Conservation (phyloP, 345 rosid species). For the Schrenkiella parvula region DNA sequence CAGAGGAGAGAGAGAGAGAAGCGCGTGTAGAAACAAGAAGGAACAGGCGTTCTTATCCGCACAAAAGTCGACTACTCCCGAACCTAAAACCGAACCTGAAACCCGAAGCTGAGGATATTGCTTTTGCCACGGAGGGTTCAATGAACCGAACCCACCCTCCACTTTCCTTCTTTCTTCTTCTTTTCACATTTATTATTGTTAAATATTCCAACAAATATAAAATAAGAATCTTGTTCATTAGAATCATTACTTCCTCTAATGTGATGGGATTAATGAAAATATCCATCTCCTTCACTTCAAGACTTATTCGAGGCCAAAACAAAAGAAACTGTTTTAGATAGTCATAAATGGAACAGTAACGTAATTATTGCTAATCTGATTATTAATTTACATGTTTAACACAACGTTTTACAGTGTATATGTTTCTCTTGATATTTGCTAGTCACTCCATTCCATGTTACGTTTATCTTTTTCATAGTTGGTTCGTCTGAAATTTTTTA, state of each 20-base stretch:
- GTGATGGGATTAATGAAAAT: not conserved
- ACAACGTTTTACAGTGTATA: no score
- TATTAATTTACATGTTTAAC: not conserved
- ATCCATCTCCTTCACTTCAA: not conserved
- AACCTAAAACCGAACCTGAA: slow-evolving; percentile 20
- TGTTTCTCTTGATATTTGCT: no score
- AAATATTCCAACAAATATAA: not conserved
- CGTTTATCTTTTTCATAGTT: no score
- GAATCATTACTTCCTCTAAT: no score
- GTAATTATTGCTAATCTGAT: not conserved
- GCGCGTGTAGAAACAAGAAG: slow-evolving; percentile 24
- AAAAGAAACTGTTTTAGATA: not conserved
- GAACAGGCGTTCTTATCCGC: slow-evolving; percentile 67
- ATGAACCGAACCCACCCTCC: slow-evolving; percentile 57
- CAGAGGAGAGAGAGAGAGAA: slow-evolving; percentile 4
- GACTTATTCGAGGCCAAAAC: not conserved
- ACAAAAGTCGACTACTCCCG: slow-evolving; percentile 31
- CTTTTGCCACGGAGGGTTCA: slow-evolving; percentile 38
- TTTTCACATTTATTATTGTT: slow-evolving; percentile 19
- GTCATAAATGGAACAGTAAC: not conserved
- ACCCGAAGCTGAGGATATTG: slow-evolving; percentile 31
- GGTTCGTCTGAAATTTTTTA: no score
- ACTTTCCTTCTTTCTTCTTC: slow-evolving; percentile 28
- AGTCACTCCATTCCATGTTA: no score
- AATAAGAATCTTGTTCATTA: not conserved